Evolutionary conservation across 2,329 filamentous ascomycete genomes (phyloP).

Genomic region (Aciculosporium take): DNA sequence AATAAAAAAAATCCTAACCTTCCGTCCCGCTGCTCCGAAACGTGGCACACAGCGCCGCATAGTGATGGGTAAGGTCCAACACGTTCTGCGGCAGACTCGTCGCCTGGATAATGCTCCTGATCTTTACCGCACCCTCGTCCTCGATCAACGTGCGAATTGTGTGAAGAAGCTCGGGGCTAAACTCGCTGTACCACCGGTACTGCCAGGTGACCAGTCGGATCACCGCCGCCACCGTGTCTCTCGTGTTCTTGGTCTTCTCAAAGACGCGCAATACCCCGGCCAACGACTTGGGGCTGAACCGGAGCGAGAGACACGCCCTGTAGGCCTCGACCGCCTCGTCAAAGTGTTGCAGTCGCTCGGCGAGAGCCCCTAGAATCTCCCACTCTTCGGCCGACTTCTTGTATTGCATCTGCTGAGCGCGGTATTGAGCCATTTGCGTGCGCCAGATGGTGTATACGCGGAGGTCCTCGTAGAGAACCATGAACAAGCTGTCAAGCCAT

Average conservation of each 20-base stretch:
- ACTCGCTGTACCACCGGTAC: slow-evolving; percentile 98
- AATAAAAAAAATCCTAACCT: too few relatives aligned
- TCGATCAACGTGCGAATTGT: slow-evolving; percentile 87
- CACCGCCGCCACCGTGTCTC: slow-evolving; percentile 69
- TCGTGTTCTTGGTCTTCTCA: slow-evolving; percentile 62
- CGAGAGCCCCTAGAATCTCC: slow-evolving; percentile 90
- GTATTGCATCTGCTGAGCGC: slow-evolving; percentile 85
- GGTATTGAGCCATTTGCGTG: slow-evolving; percentile 91
- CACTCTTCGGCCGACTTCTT: slow-evolving; percentile 95
- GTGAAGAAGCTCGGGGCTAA: slow-evolving; percentile 80
- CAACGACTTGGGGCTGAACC: slow-evolving; percentile 89
- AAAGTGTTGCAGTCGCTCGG: slow-evolving; percentile 80
- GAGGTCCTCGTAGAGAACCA: slow-evolving; percentile 96
- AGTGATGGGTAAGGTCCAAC: slow-evolving; percentile 88
- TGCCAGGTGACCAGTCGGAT: slow-evolving; percentile 95
- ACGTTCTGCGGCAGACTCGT: slow-evolving; percentile 88
- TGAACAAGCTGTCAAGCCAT: slow-evolving; percentile 97
- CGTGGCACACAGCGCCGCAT: slow-evolving; percentile 83
- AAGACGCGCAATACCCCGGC: slow-evolving; percentile 69
- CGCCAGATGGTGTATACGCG: slow-evolving; percentile 99
- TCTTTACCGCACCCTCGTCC: slow-evolving; percentile 93
- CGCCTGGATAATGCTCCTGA: slow-evolving; percentile 91
- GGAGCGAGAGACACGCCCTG: slow-evolving; percentile 68
- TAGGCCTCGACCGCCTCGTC: slow-evolving; percentile 92
- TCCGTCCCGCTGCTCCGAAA: slow-evolving; percentile 92